Evolutionary conservation across 2,329 filamentous ascomycete species (phyloP), one percentile per base, ranked within the genome.

Genomic region (Pestalotiopsis sp.): DNA sequence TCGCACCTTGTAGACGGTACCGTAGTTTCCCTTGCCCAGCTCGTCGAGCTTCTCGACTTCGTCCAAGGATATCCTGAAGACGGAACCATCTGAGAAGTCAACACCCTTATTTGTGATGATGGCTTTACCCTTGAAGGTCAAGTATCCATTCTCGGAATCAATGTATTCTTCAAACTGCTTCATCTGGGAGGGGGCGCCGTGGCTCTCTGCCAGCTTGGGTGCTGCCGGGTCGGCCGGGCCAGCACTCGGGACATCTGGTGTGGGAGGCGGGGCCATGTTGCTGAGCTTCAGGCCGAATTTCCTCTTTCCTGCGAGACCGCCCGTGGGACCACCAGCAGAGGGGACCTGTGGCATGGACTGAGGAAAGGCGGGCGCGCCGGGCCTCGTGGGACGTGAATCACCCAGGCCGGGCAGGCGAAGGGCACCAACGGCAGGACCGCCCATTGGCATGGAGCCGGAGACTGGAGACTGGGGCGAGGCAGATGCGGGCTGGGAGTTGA

Each of bases 1-100:
- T 75, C 92, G 90, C 68, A 98, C 96, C 80, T 96, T 98, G 86
- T 97, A 98, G 3, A 99, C 96, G 1, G 95, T 98, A 70, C 96
- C 96, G 76, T 99, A 99, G 79, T 99, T 99, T 56, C 96, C 96
- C 81, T 98, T 99, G 61, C 96, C 96, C 13, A 99, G 84, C 82
- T 99, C 96, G 70, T 95, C 94, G 68, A 98, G 79, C 1, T 93
- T 95, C 75, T 98, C 94, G 5, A 99, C 93, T 79, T 99, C 77
- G 77, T 99, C 95, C 57, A 99, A 85, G 3, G 95, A 98, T 77
- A 99, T 98, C 76, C 88, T 94, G 81, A 99, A 98, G 20, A 91
- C 94, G 66, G 91, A 92, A 2, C 96, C 96, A 68, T 92, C 94
- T 27, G 92, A 91, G 77, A 99, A 99, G 77, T 98, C 92, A 70